phyloP scores from a whole-genome alignment of 345 rosid genomes.

The Citrus inodora region DNA sequence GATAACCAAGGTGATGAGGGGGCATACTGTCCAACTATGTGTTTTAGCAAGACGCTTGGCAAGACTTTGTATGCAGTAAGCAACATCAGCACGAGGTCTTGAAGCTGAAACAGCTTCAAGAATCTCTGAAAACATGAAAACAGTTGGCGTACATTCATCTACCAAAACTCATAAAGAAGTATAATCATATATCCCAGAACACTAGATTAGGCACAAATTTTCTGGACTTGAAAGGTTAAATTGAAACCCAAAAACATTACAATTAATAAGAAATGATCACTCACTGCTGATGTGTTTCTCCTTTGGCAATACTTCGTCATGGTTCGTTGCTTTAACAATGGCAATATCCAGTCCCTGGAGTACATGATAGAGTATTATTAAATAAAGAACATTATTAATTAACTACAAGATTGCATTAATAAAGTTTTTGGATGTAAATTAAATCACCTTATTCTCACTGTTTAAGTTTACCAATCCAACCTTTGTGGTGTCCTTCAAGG shows the following conservation, averaged over 20 bases:
- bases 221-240: too few relatives aligned
- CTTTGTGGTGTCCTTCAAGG: conserved; percentile 38
- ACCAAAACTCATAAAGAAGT: neutral
- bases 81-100: conserved; percentile 24
- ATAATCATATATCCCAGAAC: too few relatives aligned
- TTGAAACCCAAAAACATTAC: neutral
- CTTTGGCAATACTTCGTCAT: conserved; percentile 29
- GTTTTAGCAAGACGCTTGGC: conserved; percentile 40
- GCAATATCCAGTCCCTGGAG: conserved; percentile 29
- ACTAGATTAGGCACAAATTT: too few relatives aligned
- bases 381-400: too few relatives aligned
- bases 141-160: neutral
- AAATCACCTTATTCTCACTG: conserved; percentile 33
- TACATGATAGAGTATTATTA: too few relatives aligned
- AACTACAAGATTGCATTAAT: neutral
- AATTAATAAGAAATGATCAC: conserved; percentile 1
- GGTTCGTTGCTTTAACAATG: conserved; percentile 43
- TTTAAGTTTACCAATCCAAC: conserved; percentile 35
- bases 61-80: conserved; percentile 29
- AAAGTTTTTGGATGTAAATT: neutral
- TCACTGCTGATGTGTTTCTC: conserved; percentile 40
- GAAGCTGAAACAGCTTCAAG: conserved; percentile 26
- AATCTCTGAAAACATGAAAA: conserved; percentile 23
- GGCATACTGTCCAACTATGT: conserved; percentile 35
- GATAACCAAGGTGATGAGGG: neutral